Percentiles rank a stretch among this genome's conserved stretches.
These are phyloP conservation scores for Fusarium continuum DNA, from an alignment of 2,329 filamentous ascomycete genomes.

Conservation along the genomic window DNA sequence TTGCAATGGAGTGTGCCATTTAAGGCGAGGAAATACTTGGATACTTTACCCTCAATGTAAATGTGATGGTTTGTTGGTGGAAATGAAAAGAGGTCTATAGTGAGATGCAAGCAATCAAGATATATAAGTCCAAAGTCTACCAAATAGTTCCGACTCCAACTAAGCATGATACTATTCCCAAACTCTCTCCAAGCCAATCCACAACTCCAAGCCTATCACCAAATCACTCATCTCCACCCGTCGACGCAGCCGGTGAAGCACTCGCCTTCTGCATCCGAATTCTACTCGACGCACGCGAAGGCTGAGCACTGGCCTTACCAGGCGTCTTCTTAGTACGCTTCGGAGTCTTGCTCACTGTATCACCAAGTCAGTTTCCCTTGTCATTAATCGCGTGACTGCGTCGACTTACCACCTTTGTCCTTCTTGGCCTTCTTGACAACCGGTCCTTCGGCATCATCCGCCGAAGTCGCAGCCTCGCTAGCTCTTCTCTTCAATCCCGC, in stretches of 20 bases:
- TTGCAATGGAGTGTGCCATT: constrained; percentile 18
- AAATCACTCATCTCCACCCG: not conserved
- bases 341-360: not conserved
- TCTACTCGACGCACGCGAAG: constrained; percentile 23
- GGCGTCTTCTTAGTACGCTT: constrained; percentile 1
- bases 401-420: constrained; percentile 1
- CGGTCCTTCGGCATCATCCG: constrained; percentile 3
- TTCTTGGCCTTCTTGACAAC: constrained; percentile 28
- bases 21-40: not conserved
- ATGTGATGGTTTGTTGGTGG: too few relatives aligned
- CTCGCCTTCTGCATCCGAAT: not conserved
- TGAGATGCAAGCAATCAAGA: not conserved
- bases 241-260: not conserved
- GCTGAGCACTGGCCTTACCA: constrained; percentile 1
- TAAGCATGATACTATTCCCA: not conserved
- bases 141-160: too few relatives aligned
- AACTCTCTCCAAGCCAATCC: not conserved
- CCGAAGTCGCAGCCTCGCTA: not conserved
- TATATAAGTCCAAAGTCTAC: too few relatives aligned
- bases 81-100: too few relatives aligned
- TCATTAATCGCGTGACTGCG: fast-evolving
- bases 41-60: not conserved
- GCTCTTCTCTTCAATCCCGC: not conserved
- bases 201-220: not conserved
- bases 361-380: not conserved